Evolutionary conservation across 2,329 filamentous ascomycete species (phyloP).

Genomic region (Neospermospora avenae): DNA sequence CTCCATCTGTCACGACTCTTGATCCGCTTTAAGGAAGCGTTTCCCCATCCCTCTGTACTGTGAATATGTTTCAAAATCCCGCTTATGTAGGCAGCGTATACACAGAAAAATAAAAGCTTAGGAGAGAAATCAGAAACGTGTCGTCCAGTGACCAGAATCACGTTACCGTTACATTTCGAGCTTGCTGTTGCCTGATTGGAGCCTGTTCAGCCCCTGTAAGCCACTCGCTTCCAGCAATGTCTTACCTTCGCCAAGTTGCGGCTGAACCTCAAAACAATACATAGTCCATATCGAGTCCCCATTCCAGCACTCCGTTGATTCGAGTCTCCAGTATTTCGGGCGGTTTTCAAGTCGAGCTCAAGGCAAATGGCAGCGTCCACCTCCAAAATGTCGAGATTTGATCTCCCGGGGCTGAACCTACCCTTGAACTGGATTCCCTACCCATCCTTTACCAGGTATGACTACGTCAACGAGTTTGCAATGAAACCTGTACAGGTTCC

Average conservation of each 20-base stretch:
- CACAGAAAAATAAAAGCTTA: neutral
- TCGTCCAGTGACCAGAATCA: neutral
- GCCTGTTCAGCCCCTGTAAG: neutral
- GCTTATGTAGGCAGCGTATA: neutral
- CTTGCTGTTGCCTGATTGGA: conserved; percentile 5
- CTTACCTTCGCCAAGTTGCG: neutral
- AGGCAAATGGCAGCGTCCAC: neutral
- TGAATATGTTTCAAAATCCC: too few species aligned
- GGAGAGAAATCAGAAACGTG: neutral
- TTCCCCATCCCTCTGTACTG: too few species aligned
- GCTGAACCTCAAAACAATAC: neutral
- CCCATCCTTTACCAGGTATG: neutral
- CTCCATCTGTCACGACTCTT: too few species aligned
- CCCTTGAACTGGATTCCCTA: conserved; percentile 17
- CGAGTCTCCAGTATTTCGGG: too few species aligned
- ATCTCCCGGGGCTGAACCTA: conserved; percentile 18
- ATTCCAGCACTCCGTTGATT: too few species aligned
- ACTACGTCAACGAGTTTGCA: neutral
- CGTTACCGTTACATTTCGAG: neutral
- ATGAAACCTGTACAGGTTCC: neutral
- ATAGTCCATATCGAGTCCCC: too few species aligned
- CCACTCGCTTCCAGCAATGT: neutral
- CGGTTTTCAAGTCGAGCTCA: neutral
- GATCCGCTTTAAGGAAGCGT: too few species aligned
- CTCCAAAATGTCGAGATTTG: conserved; percentile 6